Percentiles rank a stretch among this genome's conserved stretches.
Evolutionary conservation across 768 basidiomycete species (phyloP).

Genomic region (Exidia glandulosa): DNA sequence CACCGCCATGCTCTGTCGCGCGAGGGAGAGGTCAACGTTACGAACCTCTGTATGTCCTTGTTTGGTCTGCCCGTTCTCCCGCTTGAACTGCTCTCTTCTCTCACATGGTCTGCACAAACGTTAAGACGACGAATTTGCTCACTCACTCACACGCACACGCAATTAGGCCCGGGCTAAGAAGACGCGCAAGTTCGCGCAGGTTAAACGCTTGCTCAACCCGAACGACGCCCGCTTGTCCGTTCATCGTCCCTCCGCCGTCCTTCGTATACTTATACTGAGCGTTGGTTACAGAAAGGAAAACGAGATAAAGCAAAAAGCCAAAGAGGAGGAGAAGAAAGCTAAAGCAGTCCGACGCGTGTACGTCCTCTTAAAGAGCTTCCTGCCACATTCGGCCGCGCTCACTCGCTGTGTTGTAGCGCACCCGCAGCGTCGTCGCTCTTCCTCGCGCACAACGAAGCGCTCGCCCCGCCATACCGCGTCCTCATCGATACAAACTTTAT

Average conservation of each 20-base stretch:
- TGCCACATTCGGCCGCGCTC: neutral
- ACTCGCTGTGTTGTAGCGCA: conserved; percentile 51
- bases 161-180: conserved; percentile 86
- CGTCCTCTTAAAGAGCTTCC: conserved; percentile 22
- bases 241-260: too few relatives aligned
- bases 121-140: too few relatives aligned
- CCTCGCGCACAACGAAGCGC: conserved; percentile 87
- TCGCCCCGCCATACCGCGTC: conserved; percentile 93
- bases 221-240: conserved; percentile 87
- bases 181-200: conserved; percentile 87
- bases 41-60: too few relatives aligned
- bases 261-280: neutral
- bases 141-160: too few relatives aligned
- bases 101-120: too few relatives aligned
- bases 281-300: conserved; percentile 82
- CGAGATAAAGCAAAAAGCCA: conserved; percentile 79
- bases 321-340: conserved; percentile 68
- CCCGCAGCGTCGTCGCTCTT: conserved; percentile 88
- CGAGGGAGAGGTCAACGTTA: too few relatives aligned
- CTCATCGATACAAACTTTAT: conserved; percentile 99
- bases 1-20: too few relatives aligned
- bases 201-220: conserved; percentile 89
- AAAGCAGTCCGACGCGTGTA: conserved; percentile 73
- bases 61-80: too few relatives aligned
- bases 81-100: too few relatives aligned